These are phyloP conservation scores for Scutellaria minor DNA, from an alignment of 257 asterid genomes.

Conservation along the genomic window DNA sequence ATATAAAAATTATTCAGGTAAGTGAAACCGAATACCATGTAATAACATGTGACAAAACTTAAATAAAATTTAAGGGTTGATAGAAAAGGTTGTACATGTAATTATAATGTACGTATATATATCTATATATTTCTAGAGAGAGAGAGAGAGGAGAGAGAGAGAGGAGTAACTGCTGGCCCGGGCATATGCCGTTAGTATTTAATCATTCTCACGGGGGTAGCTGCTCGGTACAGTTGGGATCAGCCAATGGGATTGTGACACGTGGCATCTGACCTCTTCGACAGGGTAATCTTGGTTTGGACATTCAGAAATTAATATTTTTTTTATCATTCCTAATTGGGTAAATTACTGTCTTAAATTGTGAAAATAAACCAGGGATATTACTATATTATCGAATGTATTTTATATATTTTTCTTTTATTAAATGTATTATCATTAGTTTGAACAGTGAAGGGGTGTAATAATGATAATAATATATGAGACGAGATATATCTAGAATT, in stretches of 20 bases:
- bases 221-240: slow-evolving; percentile 41
- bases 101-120: background rate
- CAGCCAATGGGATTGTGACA: slow-evolving; percentile 37
- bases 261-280: slow-evolving; percentile 39
- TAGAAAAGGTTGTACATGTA: slow-evolving; percentile 27
- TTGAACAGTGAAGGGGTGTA: background rate
- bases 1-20: slow-evolving; percentile 6
- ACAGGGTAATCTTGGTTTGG: slow-evolving; percentile 24
- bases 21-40: slow-evolving; percentile 26
- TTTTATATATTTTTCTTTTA: background rate
- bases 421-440: background rate
- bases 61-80: slow-evolving; percentile 34
- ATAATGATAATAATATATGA: background rate
- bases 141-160: slow-evolving; percentile 26
- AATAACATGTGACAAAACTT: slow-evolving; percentile 46
- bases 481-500: background rate
- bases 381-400: too few relatives aligned
- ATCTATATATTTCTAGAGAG: background rate
- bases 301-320: background rate
- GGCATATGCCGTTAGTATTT: slow-evolving; percentile 70
- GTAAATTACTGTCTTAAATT: background rate
- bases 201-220: slow-evolving; percentile 73
- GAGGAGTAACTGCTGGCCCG: slow-evolving; percentile 53
- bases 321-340: background rate
- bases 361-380: too few relatives aligned